Base-by-base conservation (phyloP, 208 protist genomes). In the Leishmania mexicana region DNA sequence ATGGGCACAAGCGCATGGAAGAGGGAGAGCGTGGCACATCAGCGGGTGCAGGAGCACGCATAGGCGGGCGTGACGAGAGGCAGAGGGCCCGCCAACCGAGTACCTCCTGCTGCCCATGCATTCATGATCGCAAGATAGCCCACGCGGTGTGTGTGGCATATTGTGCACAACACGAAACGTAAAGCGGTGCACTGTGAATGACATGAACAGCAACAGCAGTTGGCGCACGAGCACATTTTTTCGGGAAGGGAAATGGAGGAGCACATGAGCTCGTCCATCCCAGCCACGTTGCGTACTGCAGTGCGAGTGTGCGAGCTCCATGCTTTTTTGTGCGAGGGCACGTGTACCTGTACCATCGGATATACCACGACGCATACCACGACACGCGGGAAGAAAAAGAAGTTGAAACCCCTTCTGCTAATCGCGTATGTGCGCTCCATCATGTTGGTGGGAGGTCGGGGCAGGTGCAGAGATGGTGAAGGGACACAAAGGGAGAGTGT, bases 151-250 rank as follows among this genome's bases (percentile, higher is more conserved):
- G 40, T 38, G 19, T 28, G 1, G 21, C 67, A 72, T 28, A 40
- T 68, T 24, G 51, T 17, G 19, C 8, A 62, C 58, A 83, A 40
- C 40, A 47, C 68, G 42, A 83, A 60, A 80, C 28, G 58, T 31
- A 70, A 49, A 78, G 21, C 67, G 31, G 38, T 64, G 51, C 49
- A 49, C 13, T 58, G n/a, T 31, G 47, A 10, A 62, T 64, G 11
- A 35, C 31, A 62, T 57, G 72, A 45, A 10, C 40, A 54, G 67
- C 40, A 49, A 45, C 45, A 28, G 40, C 67, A 47, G 62, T 68
- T 13, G 13, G 8, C 28, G 28, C 42, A 49, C 35, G 24, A 51
- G 67, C 67, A 73, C 45, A n/a, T n/a, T 24, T 38, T 45, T 62
- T 1, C 17, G 31, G 31, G 31, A 68, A 68, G 40, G 17, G 19